Evolutionary conservation across 768 basidiomycete genomes (phyloP), one percentile per base, ranked within the genome.

Genomic region (Tulasnella sp.): DNA sequence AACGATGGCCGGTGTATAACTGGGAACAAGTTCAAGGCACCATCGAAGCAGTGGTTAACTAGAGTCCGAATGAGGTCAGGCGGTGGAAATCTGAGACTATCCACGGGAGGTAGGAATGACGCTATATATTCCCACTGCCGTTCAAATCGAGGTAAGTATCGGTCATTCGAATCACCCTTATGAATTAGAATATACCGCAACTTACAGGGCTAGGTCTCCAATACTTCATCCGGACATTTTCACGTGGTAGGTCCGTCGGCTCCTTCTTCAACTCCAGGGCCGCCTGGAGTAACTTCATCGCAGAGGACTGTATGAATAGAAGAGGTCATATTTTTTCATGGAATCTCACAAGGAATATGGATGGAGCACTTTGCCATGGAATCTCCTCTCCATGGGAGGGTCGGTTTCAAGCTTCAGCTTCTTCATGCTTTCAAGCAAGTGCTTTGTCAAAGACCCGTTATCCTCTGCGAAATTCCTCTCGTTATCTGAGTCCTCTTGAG

Each of bases 1-100:
- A 92, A 90, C 4, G 79, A 79, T 0, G 81, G 81, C 3, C 81
- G 77, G 64, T 92, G 88, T 5, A 93, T 73, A 3, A 92, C 73
- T 1, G 88, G 87, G 0, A 78, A 64, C 53, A 77, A 72, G n/a
- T 74, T 60, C 65, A 89, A 84, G 60, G 75, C 57, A 31, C 77
- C 62, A 0, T 62, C 60, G 66, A 92, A 93, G 65, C 84, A 92
- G 22, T 80, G 69, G 34, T 83, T 75, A 38, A 88, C 69, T 41
- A 92, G 74, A 0, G 63, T 46, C 5, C 60, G 44, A 10, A 78
- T 72, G 48, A 92, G 75, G 59, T 84, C 82, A 12, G 70, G 65
- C 0, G 86, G 79, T 34, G 88, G 91, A 49, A 86, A 83, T 2
- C 66, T 54, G 25, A 67, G 63, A 45, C 73, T 68, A 44, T 64